These are phyloP conservation scores for Neofusicoccum cordaticola DNA, from an alignment of 2,329 filamentous ascomycete species.

Conservation along the genomic window DNA sequence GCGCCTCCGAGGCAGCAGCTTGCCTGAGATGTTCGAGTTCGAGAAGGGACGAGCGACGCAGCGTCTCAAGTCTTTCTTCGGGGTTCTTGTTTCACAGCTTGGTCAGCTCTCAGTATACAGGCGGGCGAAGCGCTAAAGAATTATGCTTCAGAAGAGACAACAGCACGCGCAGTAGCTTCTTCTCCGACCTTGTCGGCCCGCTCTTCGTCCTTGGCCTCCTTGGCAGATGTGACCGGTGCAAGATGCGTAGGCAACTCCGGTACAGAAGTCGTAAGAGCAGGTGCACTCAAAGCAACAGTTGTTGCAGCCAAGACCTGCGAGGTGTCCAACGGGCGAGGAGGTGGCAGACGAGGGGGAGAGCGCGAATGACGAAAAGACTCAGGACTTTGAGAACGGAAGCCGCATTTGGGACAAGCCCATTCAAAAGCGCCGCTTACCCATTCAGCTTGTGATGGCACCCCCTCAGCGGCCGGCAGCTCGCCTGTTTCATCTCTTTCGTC, in stretches of 20 bases:
- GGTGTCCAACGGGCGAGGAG: neutral
- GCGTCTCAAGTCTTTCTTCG: conserved; percentile 44
- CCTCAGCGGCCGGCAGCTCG: conserved; percentile 71
- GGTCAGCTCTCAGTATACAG: conserved; percentile 27
- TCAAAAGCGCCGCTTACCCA: conserved; percentile 70
- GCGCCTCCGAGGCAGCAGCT: conserved; percentile 28
- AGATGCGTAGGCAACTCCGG: conserved; percentile 6
- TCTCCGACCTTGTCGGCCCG: neutral
- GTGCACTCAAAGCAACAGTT: neutral
- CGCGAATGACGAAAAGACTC: conserved; percentile 7
- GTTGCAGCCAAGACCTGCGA: conserved; percentile 4
- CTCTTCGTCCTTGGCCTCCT: neutral
- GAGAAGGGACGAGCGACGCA: conserved; percentile 45
- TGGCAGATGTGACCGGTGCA: conserved; percentile 1
- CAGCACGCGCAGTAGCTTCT: neutral
- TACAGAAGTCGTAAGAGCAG: neutral
- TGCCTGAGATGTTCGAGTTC: conserved; percentile 41
- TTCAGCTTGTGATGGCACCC: conserved; percentile 81
- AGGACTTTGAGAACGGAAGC: conserved; percentile 28
- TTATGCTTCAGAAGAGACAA: conserved; percentile 7
- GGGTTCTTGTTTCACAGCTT: conserved; percentile 41
- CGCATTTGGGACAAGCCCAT: conserved; percentile 73
- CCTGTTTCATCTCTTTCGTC: conserved; percentile 55
- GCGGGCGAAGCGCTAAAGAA: neutral
- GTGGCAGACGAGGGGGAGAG: neutral